Conservation (phyloP, 305 asterid genomes). For the Nicotiana rustica region DNA sequence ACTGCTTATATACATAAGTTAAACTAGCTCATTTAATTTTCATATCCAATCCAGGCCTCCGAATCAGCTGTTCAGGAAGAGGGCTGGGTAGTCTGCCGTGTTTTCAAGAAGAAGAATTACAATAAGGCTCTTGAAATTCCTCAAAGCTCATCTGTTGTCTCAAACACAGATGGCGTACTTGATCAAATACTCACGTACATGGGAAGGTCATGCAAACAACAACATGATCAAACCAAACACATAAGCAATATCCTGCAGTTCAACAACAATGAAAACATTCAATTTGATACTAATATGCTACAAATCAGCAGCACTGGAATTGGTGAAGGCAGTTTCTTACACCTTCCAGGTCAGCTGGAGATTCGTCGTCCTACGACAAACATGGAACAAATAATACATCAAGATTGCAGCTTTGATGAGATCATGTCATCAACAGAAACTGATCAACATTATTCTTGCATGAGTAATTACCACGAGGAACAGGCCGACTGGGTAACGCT, state of each 20-base stretch:
- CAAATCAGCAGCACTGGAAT: no score
- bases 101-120: constrained; percentile 94
- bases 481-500: no score
- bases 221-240: constrained; percentile 36
- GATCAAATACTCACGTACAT: constrained; percentile 79
- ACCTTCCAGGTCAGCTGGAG: constrained; percentile 72
- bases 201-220: constrained; percentile 67
- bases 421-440: constrained; percentile 36
- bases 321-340: constrained; percentile 49
- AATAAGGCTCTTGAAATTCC: constrained; percentile 68
- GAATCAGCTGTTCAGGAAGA: constrained; percentile 55
- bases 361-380: constrained; percentile 36
- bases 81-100: constrained; percentile 98
- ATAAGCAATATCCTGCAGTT: not conserved
- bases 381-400: constrained; percentile 23
- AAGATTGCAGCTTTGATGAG: constrained; percentile 26
- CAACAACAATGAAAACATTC: constrained; percentile 29
- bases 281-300: not conserved
- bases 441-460: constrained; percentile 23
- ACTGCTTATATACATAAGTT: not conserved
- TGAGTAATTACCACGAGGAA: constrained; percentile 22
- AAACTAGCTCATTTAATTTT: not conserved
- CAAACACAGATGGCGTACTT: constrained; percentile 59
- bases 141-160: constrained; percentile 16
- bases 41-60: not conserved